Evolutionary conservation across 176 grass and related monocot species (phyloP).

Genomic region (Musa acuminata): DNA sequence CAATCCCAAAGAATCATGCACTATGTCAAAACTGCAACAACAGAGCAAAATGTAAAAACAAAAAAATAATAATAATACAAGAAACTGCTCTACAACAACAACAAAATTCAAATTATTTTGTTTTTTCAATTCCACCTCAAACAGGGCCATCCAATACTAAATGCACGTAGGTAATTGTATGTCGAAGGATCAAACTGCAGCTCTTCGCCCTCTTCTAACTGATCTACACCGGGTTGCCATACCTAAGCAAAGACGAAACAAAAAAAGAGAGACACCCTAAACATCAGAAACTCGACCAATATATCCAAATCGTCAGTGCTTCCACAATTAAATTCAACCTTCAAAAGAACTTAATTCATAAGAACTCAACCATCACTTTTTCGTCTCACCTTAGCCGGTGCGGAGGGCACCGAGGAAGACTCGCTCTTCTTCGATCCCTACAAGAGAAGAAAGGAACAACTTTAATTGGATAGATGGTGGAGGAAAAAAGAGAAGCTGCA

Average conservation of each 20-base stretch:
- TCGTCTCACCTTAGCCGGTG: slow-evolving; percentile 9
- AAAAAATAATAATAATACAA: neutral
- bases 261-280: neutral
- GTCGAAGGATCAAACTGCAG: slow-evolving; percentile 82
- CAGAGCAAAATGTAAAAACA: slow-evolving; percentile 3
- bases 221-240: slow-evolving; percentile 82
- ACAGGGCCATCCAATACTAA: slow-evolving; percentile 75
- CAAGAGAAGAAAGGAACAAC: neutral
- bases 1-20: slow-evolving; percentile 67
- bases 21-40: slow-evolving; percentile 62
- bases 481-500: neutral
- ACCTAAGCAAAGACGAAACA: slow-evolving; percentile 27
- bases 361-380: neutral
- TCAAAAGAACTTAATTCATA: neutral
- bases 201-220: slow-evolving; percentile 82
- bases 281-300: neutral
- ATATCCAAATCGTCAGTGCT: too few species aligned
- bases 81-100: neutral
- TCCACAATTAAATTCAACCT: neutral
- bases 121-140: slow-evolving; percentile 39
- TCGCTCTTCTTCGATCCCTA: slow-evolving; percentile 6
- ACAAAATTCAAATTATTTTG: neutral
- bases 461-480: neutral
- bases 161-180: slow-evolving; percentile 77
- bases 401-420: slow-evolving; percentile 6